Base-by-base conservation (phyloP, 2,329 filamentous ascomycete genomes). In the Microthyrium microscopicum region DNA sequence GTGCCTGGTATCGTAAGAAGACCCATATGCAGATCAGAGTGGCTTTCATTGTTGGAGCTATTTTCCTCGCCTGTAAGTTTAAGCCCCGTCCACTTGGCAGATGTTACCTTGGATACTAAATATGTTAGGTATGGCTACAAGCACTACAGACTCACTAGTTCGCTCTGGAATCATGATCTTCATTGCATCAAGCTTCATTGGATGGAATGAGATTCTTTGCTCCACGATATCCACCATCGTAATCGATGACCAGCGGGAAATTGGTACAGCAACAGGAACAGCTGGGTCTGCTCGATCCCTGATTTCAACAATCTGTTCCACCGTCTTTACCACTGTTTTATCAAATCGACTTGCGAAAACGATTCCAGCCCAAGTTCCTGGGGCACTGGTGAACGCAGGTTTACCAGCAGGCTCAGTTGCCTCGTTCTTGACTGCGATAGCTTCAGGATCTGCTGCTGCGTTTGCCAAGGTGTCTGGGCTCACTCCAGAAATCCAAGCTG, bases 281-380 rank as follows among this genome's bases (percentile, higher is more conserved):
- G 43, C 40, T 4, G 36, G 40, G 4, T 43, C 41, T 4, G 26
- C 36, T n/a, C 36, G 40, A 5, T 40, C 39, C 6, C 29, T 34
- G 8, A 44, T 44, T 24, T 40, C 39, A 8, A 44, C 39, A n/a
- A 30, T 43, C 9, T 41, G 40, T n/a, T 34, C 32, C 29, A 35
- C 29, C 5, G 53, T 61, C 5, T 61, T 60, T 39, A 50, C 49
- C 5, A 50, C 53, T 1, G 56, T 59, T 25, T 39, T 61, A 6
- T 51, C 46, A 18, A 55, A 57, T 36, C 49, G 58, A 3, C 45
- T 58, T 3, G 40, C 46, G 1, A 44, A 40, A 5, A 56, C 54
- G 1, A 47, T 61, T 3, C 51, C 55, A 2, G 39, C 43, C 5
- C 47, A 52, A 26, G 45, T 61, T 5, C 44, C 50, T 2, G 45